Percentiles rank a stretch among this genome's conserved stretches.
These are phyloP conservation scores for Themeda triandra DNA, from an alignment of 176 grass and related monocot genomes.

Conservation along the genomic window DNA sequence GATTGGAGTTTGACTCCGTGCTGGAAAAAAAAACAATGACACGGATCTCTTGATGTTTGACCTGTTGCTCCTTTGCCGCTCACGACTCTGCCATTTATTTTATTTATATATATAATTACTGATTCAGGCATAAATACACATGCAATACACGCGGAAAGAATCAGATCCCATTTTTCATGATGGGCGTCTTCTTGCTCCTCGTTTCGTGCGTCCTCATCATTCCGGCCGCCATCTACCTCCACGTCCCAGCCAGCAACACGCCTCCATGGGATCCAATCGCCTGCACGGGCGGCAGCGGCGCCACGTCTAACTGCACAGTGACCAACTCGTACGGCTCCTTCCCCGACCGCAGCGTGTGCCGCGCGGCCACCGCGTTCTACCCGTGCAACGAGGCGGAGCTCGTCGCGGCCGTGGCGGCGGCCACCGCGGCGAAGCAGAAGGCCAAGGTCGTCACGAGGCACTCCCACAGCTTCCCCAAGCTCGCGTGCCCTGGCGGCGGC, in stretches of 20 bases:
- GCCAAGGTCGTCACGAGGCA: not conserved
- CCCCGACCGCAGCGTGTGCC: not conserved
- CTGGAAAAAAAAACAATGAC: no score
- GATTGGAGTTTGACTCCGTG: no score
- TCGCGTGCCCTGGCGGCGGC: not conserved
- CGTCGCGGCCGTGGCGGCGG: not conserved
- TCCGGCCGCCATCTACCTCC: not conserved
- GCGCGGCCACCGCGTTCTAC: not conserved
- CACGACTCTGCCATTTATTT: no score
- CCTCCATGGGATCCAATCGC: not conserved
- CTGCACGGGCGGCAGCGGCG: not conserved
- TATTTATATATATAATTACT: no score
- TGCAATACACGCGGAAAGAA: no score
- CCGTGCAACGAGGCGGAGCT: not conserved
- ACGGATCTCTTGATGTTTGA: no score
- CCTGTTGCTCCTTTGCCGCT: no score
- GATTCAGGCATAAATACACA: no score
- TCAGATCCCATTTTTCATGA: no score
- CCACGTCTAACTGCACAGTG: not conserved
- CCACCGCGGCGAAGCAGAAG: not conserved
- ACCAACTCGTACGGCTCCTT: not conserved
- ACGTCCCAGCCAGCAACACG: not conserved
- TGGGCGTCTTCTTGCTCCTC: not conserved
- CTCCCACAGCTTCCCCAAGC: not conserved
- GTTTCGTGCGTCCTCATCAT: not conserved